phyloP scores from a whole-genome alignment of 441 rosid species.

The Metrosideros polymorpha region DNA sequence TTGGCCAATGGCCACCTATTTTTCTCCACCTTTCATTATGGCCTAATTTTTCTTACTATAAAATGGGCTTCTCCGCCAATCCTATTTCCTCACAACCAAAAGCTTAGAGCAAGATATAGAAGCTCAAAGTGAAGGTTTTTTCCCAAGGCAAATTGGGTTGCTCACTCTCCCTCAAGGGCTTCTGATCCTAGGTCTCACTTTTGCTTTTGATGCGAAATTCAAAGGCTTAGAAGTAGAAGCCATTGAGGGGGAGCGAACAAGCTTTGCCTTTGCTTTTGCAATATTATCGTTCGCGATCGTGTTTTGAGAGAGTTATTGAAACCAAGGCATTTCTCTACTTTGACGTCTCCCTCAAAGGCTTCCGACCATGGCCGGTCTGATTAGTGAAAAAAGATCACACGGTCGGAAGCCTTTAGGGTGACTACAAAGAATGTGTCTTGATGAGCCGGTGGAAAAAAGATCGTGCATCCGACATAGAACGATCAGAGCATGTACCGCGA shows the following conservation, averaged over 20 bases:
- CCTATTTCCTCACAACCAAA: background rate
- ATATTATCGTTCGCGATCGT: background rate
- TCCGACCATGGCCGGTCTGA: background rate
- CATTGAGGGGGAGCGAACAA: background rate
- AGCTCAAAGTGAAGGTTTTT: background rate
- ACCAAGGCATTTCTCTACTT: background rate
- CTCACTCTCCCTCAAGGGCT: background rate
- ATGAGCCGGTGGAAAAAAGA: background rate
- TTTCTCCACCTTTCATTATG: background rate
- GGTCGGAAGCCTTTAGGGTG: background rate
- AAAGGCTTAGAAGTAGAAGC: background rate
- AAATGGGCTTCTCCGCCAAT: background rate
- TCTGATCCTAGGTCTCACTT: background rate
- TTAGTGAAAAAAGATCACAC: background rate
- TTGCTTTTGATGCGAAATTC: background rate
- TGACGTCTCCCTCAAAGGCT: background rate
- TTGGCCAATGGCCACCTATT: background rate
- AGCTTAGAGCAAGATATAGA: background rate
- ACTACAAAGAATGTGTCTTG: background rate
- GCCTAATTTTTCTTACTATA: background rate
- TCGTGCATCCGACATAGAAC: background rate
- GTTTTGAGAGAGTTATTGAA: background rate
- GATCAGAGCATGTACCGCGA: background rate
- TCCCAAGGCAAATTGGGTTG: background rate
- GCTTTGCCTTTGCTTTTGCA: background rate